Evolutionary conservation across 345 rosid genomes (phyloP).

Genomic region (Lumnitzera racemosa): DNA sequence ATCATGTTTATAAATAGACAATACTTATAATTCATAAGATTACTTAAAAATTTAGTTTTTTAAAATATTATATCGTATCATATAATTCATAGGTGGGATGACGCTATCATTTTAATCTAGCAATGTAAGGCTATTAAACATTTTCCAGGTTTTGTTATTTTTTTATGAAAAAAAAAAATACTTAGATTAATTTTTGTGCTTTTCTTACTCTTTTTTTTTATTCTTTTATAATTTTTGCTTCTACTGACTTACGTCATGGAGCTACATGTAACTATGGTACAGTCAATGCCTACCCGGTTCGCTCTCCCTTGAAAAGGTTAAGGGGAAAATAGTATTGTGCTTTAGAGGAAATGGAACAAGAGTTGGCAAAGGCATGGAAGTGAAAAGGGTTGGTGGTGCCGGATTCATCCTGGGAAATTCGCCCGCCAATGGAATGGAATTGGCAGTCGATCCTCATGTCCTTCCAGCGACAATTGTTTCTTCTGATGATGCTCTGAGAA

Average conservation of each 20-base stretch:
- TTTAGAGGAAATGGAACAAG: conserved; percentile 49
- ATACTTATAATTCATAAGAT: no score
- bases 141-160: no score
- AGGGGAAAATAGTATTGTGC: conserved; percentile 83
- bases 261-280: neutral
- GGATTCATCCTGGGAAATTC: conserved; percentile 62
- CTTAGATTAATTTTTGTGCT: no score
- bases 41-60: no score
- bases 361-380: conserved; percentile 64
- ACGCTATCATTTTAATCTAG: no score
- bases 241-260: neutral
- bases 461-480: conserved; percentile 49
- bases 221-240: no score
- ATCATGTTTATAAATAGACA: no score
- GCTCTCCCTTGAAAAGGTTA: conserved; percentile 41
- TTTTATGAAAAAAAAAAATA: no score
- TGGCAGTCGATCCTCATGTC: conserved; percentile 36
- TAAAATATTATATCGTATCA: no score
- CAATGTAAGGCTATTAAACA: no score
- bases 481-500: conserved; percentile 18
- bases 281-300: conserved; percentile 74
- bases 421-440: conserved; percentile 21
- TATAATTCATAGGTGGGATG: no score
- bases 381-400: conserved; percentile 71
- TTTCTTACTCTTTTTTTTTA: no score